phyloP scores from a whole-genome alignment of 345 rosid species.

The Tarenaya hassleriana region DNA sequence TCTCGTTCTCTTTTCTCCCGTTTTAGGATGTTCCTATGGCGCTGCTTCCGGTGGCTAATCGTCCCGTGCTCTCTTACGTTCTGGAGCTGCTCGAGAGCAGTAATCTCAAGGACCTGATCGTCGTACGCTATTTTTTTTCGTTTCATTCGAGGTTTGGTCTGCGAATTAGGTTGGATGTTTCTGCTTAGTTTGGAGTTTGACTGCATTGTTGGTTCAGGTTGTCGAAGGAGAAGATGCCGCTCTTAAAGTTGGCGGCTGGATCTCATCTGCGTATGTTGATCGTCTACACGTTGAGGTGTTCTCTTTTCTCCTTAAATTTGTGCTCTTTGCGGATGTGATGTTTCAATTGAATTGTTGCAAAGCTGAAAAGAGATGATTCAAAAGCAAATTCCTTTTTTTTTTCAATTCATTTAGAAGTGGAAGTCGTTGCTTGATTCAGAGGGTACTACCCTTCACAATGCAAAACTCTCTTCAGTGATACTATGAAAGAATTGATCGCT shows the following conservation, averaged over 20 bases:
- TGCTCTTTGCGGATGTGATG: neutral
- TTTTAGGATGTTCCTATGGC: conserved; percentile 88
- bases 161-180: conserved; percentile 1
- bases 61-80: conserved; percentile 77
- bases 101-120: conserved; percentile 87
- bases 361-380: neutral
- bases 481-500: too few species aligned
- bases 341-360: neutral
- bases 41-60: conserved; percentile 87
- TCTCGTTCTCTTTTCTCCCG: conserved; percentile 7
- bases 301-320: neutral
- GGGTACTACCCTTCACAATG: neutral
- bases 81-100: conserved; percentile 70
- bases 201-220: conserved; percentile 42
- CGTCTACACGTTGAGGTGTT: conserved; percentile 85
- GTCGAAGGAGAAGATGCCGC: conserved; percentile 93
- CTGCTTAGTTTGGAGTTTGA: conserved; percentile 2
- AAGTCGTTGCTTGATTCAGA: conserved; percentile 8
- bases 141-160: neutral
- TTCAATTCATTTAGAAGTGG: neutral
- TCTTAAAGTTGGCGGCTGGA: conserved; percentile 80
- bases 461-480: neutral
- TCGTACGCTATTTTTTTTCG: conserved; percentile 37
- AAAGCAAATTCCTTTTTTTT: too few species aligned
- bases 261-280: conserved; percentile 78